A percentile compares a stretch with the other conserved stretches of the same genome.
Conservation (phyloP, 768 basidiomycete genomes). For the Kwoniella dejecticola region DNA sequence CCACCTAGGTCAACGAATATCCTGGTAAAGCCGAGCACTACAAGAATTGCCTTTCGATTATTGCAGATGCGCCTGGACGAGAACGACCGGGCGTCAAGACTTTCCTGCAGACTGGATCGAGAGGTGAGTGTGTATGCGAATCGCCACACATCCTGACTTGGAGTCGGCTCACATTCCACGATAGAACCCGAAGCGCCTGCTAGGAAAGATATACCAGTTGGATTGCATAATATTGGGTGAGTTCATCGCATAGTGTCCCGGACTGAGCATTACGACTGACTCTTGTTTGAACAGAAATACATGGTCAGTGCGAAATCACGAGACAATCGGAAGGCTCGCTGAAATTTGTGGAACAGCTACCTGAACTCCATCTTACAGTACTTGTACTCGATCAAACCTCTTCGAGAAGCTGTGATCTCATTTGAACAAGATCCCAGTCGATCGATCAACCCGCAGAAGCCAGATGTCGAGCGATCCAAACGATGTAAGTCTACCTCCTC, state of each 20-base stretch:
- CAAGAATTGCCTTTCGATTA: conserved; percentile 38
- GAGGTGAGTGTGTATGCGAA: conserved; percentile 18
- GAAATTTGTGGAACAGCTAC: too few species aligned
- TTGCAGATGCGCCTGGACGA: conserved; percentile 39
- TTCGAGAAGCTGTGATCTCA: conserved; percentile 47
- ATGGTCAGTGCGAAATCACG: conserved; percentile 33
- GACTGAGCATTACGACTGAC: conserved; percentile 6
- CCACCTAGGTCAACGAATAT: conserved; percentile 36
- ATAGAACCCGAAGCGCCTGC: conserved; percentile 30
- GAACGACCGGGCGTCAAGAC: conserved; percentile 40
- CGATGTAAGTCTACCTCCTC: conserved; percentile 40
- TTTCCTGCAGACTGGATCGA: conserved; percentile 39
- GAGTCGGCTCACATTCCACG: conserved; percentile 1
- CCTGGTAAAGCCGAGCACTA: conserved; percentile 47
- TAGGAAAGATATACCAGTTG: conserved; percentile 47
- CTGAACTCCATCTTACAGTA: conserved; percentile 55
- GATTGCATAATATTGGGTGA: conserved; percentile 51
- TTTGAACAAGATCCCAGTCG: conserved; percentile 30
- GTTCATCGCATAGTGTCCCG: conserved; percentile 8
- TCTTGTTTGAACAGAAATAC: conserved; percentile 54
- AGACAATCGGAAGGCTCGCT: too few species aligned
- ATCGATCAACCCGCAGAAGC: conserved; percentile 7
- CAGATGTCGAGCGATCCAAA: conserved; percentile 46
- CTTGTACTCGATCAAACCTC: conserved; percentile 49
- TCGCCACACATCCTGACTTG: not conserved